Evolutionary conservation across 257 asterid species (phyloP).

Genomic region (Hygrophila difformis): DNA sequence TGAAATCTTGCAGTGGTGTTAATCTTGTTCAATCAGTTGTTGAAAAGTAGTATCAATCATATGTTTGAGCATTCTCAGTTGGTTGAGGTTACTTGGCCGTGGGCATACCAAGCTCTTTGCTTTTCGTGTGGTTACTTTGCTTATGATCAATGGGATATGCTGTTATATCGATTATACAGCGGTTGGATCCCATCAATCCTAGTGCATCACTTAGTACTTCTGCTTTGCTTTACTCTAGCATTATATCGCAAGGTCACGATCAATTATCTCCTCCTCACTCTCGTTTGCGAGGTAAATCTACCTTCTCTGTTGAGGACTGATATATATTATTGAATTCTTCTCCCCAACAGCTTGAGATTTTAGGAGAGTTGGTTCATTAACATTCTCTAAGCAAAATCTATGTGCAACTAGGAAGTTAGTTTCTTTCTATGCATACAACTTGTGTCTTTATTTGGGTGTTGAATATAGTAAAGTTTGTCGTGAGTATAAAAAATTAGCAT

Average conservation of each 20-base stretch:
- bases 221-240: slow-evolving; percentile 84
- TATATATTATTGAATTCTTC: no score
- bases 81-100: slow-evolving; percentile 66
- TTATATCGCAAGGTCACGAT: slow-evolving; percentile 69
- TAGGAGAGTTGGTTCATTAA: no score
- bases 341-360: no score
- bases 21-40: slow-evolving; percentile 49
- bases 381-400: no score
- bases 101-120: slow-evolving; percentile 70
- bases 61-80: slow-evolving; percentile 78
- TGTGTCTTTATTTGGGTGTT: no score
- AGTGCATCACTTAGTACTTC: slow-evolving; percentile 79
- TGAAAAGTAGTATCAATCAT: slow-evolving; percentile 24
- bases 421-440: no score
- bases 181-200: slow-evolving; percentile 74
- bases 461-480: no score
- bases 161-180: slow-evolving; percentile 52
- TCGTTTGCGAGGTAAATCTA: slow-evolving; percentile 69
- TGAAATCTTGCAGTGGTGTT: slow-evolving; percentile 31
- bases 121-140: slow-evolving; percentile 90
- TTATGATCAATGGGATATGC: slow-evolving; percentile 91
- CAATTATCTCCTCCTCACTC: slow-evolving; percentile 92
- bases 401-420: no score
- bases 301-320: no score
- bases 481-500: no score